Base-by-base conservation (phyloP, 2,329 filamentous ascomycete genomes). In the Botrytis porri region DNA sequence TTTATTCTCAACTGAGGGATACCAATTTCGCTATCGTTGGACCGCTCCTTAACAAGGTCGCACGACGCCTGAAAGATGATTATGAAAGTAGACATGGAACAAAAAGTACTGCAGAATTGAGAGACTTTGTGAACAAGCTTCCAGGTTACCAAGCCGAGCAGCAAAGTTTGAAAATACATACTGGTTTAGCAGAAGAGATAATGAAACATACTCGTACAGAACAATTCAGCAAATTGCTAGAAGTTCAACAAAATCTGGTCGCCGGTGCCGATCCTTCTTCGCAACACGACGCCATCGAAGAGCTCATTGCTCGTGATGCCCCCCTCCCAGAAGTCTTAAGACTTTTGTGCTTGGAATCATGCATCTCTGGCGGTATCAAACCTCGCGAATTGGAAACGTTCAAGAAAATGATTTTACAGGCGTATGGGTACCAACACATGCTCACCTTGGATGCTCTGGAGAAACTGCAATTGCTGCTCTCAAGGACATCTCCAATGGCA, bases 11-110 rank as follows among this genome's bases (percentile, higher is more conserved):
- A 77, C 86, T 99, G 6, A 90, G 95, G 72, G 93, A 98, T 81
- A 90, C 93, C 59, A 99, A 99, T 81, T 99, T 98, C 81, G 95
- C 95, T 51, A 94, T 97, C 71, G 94, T 99, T 57, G 96, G 96
- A 22, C 91, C 90, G 70, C 84, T 97, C 14, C 86, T 99, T 75
- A 97, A 98, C 82, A 95, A 95, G 81, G 93, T 97, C 20, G 97
- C 96, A 7, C 90, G 94, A 43, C 90, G 95, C 20, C 85, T 99
- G 37, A 93, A 92, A 79, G 93, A 85, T 77, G 95, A 98, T 80
- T 97, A 97, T 81, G 94, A 98, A 80, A 92, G 88, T 76, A 92
- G 95, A 75, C 93, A 97, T 81, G 89, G 89, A 66, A 92, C 93
- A 7, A 97, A 96, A 81, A 95, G 93, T 2, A 94, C 96, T 29